Evolutionary conservation across 176 grass and related monocot species (phyloP).

Genomic region (Raddia distichophylla): DNA sequence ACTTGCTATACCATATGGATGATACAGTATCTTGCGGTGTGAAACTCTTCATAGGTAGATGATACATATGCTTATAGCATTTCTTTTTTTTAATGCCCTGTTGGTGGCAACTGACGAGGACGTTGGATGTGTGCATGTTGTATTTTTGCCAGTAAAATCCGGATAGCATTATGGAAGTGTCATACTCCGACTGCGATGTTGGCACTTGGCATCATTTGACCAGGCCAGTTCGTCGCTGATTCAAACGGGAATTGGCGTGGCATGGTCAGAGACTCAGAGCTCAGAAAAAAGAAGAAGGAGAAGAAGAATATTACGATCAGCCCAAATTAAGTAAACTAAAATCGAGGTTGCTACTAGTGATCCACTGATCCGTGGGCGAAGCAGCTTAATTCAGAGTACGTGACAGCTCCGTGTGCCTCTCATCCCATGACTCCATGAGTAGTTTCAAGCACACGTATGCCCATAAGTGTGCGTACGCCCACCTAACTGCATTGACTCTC

Average conservation of each 20-base stretch:
- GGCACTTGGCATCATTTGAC: constrained; percentile 35
- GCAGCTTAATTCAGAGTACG: constrained; percentile 3
- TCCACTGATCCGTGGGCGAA: not conserved
- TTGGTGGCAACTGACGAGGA: not conserved
- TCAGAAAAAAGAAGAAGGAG: too few relatives aligned
- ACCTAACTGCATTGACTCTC: constrained; percentile 50
- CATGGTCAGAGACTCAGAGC: not conserved
- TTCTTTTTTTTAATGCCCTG: not conserved
- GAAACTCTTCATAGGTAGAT: too few relatives aligned
- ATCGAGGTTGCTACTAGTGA: not conserved
- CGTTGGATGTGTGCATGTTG: not conserved
- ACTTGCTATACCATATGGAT: too few relatives aligned
- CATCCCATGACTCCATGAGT: not conserved
- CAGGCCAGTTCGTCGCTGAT: not conserved
- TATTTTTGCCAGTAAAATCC: constrained; percentile 1
- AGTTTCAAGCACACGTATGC: constrained; percentile 24
- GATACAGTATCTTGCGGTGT: too few relatives aligned
- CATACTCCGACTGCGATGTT: not conserved
- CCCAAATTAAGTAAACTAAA: constrained; percentile 9
- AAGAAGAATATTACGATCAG: not conserved
- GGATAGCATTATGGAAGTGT: not conserved
- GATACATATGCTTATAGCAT: too few relatives aligned
- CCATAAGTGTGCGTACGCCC: constrained; percentile 18
- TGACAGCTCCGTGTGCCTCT: not conserved
- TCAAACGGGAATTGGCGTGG: constrained; percentile 4